phyloP scores from a whole-genome alignment of 176 grass and related monocot genomes.

The Triticum turgidum region DNA sequence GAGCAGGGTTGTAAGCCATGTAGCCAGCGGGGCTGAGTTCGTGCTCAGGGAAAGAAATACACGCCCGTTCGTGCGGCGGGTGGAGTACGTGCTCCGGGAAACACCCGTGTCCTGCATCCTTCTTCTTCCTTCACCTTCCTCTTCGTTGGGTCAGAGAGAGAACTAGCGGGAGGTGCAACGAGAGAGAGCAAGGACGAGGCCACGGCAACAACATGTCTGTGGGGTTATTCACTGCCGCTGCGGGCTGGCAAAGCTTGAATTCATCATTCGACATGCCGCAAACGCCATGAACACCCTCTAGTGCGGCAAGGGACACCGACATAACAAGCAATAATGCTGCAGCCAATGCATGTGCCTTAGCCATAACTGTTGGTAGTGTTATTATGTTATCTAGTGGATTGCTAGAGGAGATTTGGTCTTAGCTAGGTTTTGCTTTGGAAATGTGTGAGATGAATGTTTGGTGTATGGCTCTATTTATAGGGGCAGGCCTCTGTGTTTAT shows the following conservation, averaged over 20 bases:
- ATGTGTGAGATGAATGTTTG: neutral
- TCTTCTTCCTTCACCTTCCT: too few species aligned
- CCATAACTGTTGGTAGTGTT: neutral
- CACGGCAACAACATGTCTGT: neutral
- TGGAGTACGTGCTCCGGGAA: too few species aligned
- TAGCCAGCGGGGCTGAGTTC: too few species aligned
- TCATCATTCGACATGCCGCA: constrained; percentile 46
- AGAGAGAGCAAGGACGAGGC: too few species aligned
- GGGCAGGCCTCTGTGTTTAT: neutral
- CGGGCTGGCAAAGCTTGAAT: constrained; percentile 44
- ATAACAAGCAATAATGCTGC: neutral
- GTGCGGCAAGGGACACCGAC: neutral
- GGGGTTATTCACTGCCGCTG: constrained; percentile 30
- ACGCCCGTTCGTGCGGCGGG: too few species aligned
- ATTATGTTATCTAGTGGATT: neutral
- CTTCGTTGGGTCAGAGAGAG: too few species aligned
- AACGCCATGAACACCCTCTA: constrained; percentile 24
- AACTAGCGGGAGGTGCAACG: too few species aligned
- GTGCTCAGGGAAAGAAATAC: too few species aligned
- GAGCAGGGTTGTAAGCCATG: too few species aligned
- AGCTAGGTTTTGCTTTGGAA: neutral
- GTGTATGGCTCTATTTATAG: constrained; percentile 28
- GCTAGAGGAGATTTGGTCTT: neutral
- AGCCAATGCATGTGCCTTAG: neutral
- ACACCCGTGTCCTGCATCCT: too few species aligned